A percentile compares a stretch with the other conserved stretches of the same genome.
These are phyloP conservation scores for Aspergillus caelatus DNA, from an alignment of 2,329 filamentous ascomycete species.

Conservation along the genomic window DNA sequence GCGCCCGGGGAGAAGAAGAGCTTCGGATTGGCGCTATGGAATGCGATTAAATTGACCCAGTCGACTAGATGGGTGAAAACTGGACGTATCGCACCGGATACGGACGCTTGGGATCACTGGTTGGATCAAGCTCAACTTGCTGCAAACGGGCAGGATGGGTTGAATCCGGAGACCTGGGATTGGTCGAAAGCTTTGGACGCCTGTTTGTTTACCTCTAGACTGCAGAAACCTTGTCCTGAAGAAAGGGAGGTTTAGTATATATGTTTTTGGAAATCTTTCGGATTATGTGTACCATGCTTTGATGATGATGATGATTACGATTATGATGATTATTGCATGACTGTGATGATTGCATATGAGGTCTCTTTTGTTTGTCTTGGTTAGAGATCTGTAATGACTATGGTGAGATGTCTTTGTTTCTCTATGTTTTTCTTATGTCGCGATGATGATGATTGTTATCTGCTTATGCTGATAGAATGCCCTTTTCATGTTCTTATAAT, in stretches of 20 bases:
- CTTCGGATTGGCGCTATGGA: constrained; percentile 62
- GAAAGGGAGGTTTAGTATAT: background rate
- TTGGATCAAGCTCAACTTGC: constrained; percentile 33
- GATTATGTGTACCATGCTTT: background rate
- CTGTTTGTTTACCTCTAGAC: background rate
- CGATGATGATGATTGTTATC: background rate
- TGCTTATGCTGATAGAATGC: background rate
- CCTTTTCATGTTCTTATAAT: no score
- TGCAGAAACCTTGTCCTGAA: no score
- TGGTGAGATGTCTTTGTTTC: background rate
- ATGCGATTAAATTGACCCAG: constrained; percentile 58
- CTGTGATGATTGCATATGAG: background rate
- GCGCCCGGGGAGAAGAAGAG: constrained; percentile 27
- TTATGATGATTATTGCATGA: background rate
- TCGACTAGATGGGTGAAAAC: constrained; percentile 57
- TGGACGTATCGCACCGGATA: constrained; percentile 58
- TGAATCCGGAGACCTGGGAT: constrained; percentile 1
- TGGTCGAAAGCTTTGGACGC: background rate
- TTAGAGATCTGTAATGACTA: background rate
- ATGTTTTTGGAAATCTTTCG: background rate
- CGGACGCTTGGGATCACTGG: constrained; percentile 58
- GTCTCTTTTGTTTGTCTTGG: background rate
- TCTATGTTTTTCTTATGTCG: background rate
- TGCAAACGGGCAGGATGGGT: background rate
- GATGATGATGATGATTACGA: background rate